phyloP scores from a whole-genome alignment of 768 basidiomycete species.

The Suillus paluster region DNA sequence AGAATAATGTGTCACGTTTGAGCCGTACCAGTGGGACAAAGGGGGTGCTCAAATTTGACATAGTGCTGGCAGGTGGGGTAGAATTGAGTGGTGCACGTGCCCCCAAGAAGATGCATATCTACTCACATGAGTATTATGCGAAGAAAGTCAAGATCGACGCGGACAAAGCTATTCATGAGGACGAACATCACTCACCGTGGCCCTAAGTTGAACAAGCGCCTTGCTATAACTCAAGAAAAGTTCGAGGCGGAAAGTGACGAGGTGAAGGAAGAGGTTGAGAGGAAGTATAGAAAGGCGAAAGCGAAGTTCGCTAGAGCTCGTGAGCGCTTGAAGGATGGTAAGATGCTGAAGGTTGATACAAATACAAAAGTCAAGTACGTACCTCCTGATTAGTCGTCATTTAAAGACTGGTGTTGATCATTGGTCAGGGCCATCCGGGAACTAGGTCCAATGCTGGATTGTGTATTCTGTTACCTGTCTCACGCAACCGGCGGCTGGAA shows the following conservation, averaged over 20 bases:
- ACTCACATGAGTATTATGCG: not conserved
- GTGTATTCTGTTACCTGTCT: not conserved
- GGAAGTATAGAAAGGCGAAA: not conserved
- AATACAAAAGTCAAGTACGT: not conserved
- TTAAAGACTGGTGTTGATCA: not conserved
- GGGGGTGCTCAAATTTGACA: not conserved
- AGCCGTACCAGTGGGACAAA: not conserved
- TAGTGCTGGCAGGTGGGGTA: not conserved
- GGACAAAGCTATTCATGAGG: not conserved
- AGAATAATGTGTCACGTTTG: not conserved
- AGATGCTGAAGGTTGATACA: not conserved
- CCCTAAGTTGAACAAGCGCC: not conserved
- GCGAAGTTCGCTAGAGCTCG: not conserved
- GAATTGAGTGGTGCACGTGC: too few relatives aligned
- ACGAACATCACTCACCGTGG: not conserved
- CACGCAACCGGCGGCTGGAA: not conserved
- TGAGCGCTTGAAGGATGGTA: not conserved
- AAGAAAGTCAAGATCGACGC: not conserved
- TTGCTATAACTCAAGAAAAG: not conserved
- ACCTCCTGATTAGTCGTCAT: too few relatives aligned
- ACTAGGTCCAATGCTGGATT: not conserved
- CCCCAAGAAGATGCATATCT: not conserved
- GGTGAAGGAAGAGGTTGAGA: not conserved
- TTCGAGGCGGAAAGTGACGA: not conserved
- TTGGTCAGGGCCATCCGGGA: not conserved